Conservation (phyloP, 2,329 filamentous ascomycete genomes). For the Colletotrichum agaves region DNA sequence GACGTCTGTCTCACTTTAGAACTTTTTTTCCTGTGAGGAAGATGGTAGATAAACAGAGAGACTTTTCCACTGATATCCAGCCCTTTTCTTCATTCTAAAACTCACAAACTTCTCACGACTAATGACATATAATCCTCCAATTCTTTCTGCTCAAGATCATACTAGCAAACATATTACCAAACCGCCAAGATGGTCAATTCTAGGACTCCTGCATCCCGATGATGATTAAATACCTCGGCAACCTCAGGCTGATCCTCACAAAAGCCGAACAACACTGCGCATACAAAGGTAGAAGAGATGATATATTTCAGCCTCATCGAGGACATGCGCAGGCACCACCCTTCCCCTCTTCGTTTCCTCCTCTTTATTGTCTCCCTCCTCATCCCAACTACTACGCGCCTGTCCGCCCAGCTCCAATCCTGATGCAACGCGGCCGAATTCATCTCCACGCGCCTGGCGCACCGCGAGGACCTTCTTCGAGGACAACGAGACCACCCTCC, state of each 20-base stretch:
- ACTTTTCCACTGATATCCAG: no score
- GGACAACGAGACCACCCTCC: conserved; percentile 37
- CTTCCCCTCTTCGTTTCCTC: not conserved
- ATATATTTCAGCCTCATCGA: conserved; percentile 38
- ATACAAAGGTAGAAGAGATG: conserved; percentile 37
- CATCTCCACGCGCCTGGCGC: conserved; percentile 35
- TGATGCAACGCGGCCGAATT: conserved; percentile 41
- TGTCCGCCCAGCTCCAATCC: conserved; percentile 35
- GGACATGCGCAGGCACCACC: conserved; percentile 38
- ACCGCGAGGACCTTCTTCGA: conserved; percentile 28
- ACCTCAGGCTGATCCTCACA: conserved; percentile 40
- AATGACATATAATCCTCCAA: no score
- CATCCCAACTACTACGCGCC: not conserved
- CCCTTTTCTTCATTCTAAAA: not conserved
- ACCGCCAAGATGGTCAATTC: conserved; percentile 29
- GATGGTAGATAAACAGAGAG: no score
- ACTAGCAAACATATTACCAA: fast-evolving
- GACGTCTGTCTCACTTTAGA: no score
- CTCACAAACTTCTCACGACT: not conserved
- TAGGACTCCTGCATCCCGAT: conserved; percentile 40
- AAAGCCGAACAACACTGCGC: conserved; percentile 31
- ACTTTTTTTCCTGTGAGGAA: no score
- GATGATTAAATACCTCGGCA: conserved; percentile 44
- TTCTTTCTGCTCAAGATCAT: not conserved
- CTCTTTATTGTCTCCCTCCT: not conserved